Evolutionary conservation across 2,329 filamentous ascomycete species (phyloP).

Genomic region (Fusarium mangiferae): DNA sequence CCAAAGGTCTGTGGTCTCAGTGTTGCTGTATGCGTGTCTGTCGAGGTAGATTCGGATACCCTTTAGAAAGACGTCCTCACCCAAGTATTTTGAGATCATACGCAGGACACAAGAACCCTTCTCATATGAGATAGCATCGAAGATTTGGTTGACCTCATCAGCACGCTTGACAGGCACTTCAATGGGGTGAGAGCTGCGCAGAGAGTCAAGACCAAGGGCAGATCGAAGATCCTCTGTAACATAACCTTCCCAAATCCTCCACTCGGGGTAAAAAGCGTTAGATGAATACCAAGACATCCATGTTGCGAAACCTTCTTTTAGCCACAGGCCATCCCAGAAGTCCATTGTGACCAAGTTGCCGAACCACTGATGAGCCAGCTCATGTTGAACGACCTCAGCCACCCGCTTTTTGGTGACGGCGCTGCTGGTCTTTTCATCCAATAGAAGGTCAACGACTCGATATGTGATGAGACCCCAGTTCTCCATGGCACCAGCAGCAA

Average conservation of each 20-base stretch:
- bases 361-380: conserved; percentile 98
- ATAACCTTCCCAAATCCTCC: conserved; percentile 97
- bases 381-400: conserved; percentile 95
- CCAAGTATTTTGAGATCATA: conserved; percentile 96
- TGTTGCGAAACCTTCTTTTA: conserved; percentile 89
- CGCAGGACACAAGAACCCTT: conserved; percentile 96
- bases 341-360: conserved; percentile 98
- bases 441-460: conserved; percentile 81
- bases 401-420: conserved; percentile 92
- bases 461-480: conserved; percentile 98
- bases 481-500: conserved; percentile 96
- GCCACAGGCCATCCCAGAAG: conserved; percentile 97
- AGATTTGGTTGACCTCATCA: conserved; percentile 97
- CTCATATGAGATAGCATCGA: conserved; percentile 96
- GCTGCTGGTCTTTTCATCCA: conserved; percentile 91
- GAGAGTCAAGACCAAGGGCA: conserved; percentile 86
- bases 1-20: conserved; percentile 91
- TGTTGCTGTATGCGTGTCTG: conserved; percentile 97
- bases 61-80: conserved; percentile 92
- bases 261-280: conserved; percentile 95
- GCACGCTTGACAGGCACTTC: conserved; percentile 96
- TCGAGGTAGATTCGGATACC: conserved; percentile 91
- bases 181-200: conserved; percentile 95
- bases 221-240: conserved; percentile 92
- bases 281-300: conserved; percentile 75